Conservation (phyloP, 176 grass and related monocot genomes). For the Oryza glumipatula region DNA sequence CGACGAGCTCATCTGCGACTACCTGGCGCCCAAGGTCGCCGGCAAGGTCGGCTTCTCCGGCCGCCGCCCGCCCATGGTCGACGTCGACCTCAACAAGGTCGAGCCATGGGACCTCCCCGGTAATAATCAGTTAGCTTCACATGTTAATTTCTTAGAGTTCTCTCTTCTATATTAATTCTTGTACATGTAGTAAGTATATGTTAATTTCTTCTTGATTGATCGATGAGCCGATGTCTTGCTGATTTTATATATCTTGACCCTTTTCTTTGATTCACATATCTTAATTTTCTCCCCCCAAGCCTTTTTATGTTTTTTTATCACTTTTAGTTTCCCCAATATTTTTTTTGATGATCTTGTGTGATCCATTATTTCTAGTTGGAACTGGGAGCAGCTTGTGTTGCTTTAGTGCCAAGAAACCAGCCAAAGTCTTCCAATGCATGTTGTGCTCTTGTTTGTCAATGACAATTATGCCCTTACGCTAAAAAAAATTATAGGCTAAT, state of each 20-base stretch:
- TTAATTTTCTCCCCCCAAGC: background rate
- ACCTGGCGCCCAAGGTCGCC: constrained; percentile 68
- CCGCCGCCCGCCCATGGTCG: constrained; percentile 60
- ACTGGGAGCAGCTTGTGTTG: background rate
- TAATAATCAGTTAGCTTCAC: constrained; percentile 47
- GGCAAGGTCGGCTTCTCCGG: constrained; percentile 44
- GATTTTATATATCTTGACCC: background rate
- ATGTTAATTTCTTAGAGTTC: too few species aligned
- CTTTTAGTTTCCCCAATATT: background rate
- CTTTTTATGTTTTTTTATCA: background rate
- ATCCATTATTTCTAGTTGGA: background rate
- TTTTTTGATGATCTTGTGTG: background rate
- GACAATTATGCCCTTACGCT: background rate
- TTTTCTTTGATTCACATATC: background rate
- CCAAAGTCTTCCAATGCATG: constrained; percentile 19
- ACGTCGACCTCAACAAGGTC: constrained; percentile 93
- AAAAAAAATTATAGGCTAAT: background rate
- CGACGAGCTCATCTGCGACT: constrained; percentile 95
- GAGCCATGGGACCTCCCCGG: constrained; percentile 96
- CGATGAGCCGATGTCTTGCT: background rate
- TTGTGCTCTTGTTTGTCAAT: background rate
- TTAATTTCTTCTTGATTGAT: background rate
- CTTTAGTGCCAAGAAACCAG: constrained; percentile 39
- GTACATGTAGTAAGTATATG: too few species aligned
- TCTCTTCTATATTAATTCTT: too few species aligned